Evolutionary conservation across 345 rosid genomes (phyloP), one percentile per base, ranked within the genome.

Genomic region (Gossypium australe): DNA sequence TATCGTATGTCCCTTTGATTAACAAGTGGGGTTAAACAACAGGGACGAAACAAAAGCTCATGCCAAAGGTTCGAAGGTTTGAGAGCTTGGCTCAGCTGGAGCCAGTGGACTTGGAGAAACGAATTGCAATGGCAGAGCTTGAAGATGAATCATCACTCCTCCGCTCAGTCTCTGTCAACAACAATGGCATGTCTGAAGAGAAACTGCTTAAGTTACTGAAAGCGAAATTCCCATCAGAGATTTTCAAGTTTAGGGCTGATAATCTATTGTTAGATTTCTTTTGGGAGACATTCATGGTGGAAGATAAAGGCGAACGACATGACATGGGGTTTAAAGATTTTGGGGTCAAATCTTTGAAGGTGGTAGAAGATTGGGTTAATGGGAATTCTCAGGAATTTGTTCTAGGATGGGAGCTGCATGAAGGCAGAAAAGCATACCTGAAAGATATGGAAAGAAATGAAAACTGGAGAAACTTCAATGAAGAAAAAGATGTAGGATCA

Each of bases 61-160:
- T 71, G 77, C 81, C 76, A 65, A 90, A 82, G 75, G 65, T 67
- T 12, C 77, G 79, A 57, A 78, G 88, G 29, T 70, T 84, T 11
- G 84, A 82, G 75, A 71, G 73, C 43, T 82, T 85, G 12, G 77
- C 86, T 73, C 83, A 66, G 8, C 49, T 94, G 70, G 82, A 86
- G 55, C 95, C 97, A 10, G 43, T 87, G 52, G 85, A 88, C 69
- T 67, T 94, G 77, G 94, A 89, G 76, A 86, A 82, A 74, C 86
- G 88, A 75, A 85, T 92, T 22, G 83, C 83, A 12, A 43, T 63
- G 9, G 71, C 79, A 38, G 81, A 82, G 56, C 57, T 64, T 2
- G 80, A 87, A 7, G 70, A 88, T 64, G 77, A 78, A n/a, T 18
- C 59, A 48, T 17, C 71, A 9, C 27, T 62, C 41, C 41, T 34